Evolutionary conservation across 1,284 basidiomycete genomes (phyloP).

Genomic region (Cutaneotrichosporon mucoides): DNA sequence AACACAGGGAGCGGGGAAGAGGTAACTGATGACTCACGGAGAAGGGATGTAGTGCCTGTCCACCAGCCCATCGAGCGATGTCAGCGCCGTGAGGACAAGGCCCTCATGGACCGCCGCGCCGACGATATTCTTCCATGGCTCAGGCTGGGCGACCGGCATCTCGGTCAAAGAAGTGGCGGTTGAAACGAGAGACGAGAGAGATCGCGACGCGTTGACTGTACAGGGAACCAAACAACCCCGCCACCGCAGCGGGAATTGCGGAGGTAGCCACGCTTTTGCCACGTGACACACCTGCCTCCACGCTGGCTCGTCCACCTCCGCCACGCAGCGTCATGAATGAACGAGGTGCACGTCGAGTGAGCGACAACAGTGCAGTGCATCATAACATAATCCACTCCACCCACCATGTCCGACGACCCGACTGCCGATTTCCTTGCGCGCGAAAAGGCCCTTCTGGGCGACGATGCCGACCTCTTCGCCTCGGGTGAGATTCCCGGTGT

Average conservation of each 20-base stretch:
- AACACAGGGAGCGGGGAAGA: not conserved
- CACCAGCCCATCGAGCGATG: slow-evolving; percentile 13
- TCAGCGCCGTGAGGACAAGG: slow-evolving; percentile 1
- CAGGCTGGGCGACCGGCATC: not conserved
- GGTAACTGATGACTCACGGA: slow-evolving; percentile 1
- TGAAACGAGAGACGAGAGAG: too few species aligned
- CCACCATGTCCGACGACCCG: slow-evolving; percentile 48
- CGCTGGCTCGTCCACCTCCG: too few species aligned
- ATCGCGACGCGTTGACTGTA: not conserved
- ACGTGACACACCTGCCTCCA: too few species aligned
- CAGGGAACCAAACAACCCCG: slow-evolving; percentile 1
- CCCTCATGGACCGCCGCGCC: slow-evolving; percentile 4
- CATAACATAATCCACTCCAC: not conserved
- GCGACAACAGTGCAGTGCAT: too few species aligned
- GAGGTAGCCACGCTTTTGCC: not conserved
- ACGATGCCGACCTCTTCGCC: slow-evolving; percentile 48
- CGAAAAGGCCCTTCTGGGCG: slow-evolving; percentile 47
- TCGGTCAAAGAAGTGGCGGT: not conserved
- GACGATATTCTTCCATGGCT: slow-evolving; percentile 5
- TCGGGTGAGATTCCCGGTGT: slow-evolving; percentile 23
- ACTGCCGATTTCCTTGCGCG: slow-evolving; percentile 50
- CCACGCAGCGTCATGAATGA: slow-evolving; percentile 4
- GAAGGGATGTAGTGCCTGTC: slow-evolving; percentile 6
- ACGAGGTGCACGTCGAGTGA: too few species aligned
- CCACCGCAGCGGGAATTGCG: not conserved